These are phyloP conservation scores for Lumnitzera littorea DNA, from an alignment of 345 rosid species.

Conservation along the genomic window DNA sequence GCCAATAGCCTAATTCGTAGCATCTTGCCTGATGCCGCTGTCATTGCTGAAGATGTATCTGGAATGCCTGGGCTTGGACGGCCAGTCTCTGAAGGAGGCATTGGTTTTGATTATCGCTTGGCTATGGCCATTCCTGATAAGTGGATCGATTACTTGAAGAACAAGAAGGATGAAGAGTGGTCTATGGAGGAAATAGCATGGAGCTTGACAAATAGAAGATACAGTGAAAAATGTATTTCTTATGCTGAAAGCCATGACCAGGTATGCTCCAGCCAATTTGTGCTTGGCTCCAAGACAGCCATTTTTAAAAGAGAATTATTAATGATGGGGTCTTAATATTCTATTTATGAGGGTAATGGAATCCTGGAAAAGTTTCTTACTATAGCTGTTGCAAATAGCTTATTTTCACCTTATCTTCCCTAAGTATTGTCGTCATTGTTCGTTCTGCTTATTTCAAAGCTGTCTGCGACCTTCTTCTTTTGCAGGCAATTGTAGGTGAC, in stretches of 20 bases:
- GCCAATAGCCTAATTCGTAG: constrained; percentile 56
- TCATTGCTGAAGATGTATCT: constrained; percentile 81
- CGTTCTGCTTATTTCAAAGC: constrained; percentile 7
- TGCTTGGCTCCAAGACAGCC: background rate
- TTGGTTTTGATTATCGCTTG: constrained; percentile 67
- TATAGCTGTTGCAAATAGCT: no score
- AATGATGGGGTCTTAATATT: no score
- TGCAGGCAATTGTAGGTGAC: constrained; percentile 76
- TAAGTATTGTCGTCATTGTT: no score
- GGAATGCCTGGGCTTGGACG: constrained; percentile 81
- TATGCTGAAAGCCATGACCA: constrained; percentile 91
- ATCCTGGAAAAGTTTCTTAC: no score
- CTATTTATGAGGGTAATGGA: no score
- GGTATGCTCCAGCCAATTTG: constrained; percentile 19
- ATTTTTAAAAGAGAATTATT: no score
- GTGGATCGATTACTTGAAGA: constrained; percentile 78
- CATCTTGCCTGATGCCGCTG: constrained; percentile 58
- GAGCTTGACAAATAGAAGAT: constrained; percentile 67
- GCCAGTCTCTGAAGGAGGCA: constrained; percentile 53
- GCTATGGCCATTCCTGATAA: constrained; percentile 81
- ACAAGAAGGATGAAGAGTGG: constrained; percentile 69
- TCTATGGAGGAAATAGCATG: constrained; percentile 52
- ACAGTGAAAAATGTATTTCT: constrained; percentile 63
- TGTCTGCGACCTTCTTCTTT: constrained; percentile 11
- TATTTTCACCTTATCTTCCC: no score